Percentiles rank a stretch among this genome's conserved stretches.
Evolutionary conservation across 2,329 filamentous ascomycete genomes (phyloP).

Genomic region (Penicillium fuscoglaucum): DNA sequence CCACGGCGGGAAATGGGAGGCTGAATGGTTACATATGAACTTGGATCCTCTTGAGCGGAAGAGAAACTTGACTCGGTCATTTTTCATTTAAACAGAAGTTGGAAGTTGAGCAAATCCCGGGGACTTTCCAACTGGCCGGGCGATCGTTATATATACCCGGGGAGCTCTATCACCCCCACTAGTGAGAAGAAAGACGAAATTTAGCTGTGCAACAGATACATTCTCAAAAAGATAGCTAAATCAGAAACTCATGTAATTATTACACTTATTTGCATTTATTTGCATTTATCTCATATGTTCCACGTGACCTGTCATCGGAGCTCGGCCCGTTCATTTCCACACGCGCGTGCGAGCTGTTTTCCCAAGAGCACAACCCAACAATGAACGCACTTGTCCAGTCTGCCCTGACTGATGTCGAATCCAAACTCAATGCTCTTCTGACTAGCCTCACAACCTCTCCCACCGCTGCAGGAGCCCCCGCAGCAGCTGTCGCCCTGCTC

Average conservation of each 20-base stretch:
- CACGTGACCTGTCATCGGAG: conserved; percentile 10
- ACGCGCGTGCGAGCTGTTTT: neutral
- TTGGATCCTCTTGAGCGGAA: conserved; percentile 8
- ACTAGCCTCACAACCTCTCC: conserved; percentile 46
- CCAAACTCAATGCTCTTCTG: conserved; percentile 45
- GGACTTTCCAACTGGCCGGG: neutral
- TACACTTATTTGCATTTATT: neutral
- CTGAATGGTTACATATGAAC: conserved; percentile 21
- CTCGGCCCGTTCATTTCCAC: neutral
- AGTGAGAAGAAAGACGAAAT: neutral
- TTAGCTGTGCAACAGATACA: neutral
- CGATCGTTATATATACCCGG: conserved; percentile 3
- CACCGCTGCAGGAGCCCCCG: conserved; percentile 45
- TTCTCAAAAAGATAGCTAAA: neutral
- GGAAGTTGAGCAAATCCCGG: neutral
- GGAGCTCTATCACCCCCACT: neutral
- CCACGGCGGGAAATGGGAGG: conserved; percentile 53
- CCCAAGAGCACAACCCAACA: conserved; percentile 12
- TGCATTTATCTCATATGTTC: neutral
- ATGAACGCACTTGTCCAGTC: conserved; percentile 45
- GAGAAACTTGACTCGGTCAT: neutral
- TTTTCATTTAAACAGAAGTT: neutral
- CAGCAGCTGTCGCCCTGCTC: conserved; percentile 42
- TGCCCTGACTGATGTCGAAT: conserved; percentile 44
- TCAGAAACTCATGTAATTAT: neutral